Conservation (phyloP, 495 filamentous ascomycete genomes). For the Rhizodiscina lignyota region DNA sequence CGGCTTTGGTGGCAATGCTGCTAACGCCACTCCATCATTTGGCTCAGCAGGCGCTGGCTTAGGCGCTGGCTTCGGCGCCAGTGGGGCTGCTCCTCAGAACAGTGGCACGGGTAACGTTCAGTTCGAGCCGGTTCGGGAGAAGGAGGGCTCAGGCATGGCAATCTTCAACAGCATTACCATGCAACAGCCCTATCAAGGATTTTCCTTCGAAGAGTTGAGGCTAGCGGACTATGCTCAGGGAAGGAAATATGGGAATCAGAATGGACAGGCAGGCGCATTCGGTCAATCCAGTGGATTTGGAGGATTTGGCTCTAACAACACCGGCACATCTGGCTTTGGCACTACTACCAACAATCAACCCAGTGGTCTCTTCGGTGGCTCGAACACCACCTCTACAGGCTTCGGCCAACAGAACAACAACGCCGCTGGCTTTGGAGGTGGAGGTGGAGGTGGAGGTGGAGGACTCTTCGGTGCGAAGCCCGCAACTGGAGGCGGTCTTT, state of each 20-base stretch:
- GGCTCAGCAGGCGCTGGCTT: constrained; percentile 25
- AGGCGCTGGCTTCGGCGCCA: constrained; percentile 16
- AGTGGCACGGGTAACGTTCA: constrained; percentile 57
- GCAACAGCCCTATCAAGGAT: constrained; percentile 72
- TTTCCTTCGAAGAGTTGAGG: constrained; percentile 78
- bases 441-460: constrained; percentile 21
- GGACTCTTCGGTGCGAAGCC: constrained; percentile 27
- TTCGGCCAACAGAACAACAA: constrained; percentile 19
- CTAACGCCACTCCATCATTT: constrained; percentile 24
- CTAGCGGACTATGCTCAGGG: constrained; percentile 81
- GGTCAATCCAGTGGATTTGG: constrained; percentile 49
- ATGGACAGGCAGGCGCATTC: constrained; percentile 71
- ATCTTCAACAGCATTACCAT: constrained; percentile 81
- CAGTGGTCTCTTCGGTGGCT: constrained; percentile 33
- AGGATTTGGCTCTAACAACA: constrained; percentile 27
- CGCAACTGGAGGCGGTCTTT: constrained; percentile 3
- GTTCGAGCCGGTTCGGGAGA: constrained; percentile 66
- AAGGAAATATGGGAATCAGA: constrained; percentile 60
- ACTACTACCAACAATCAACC: constrained; percentile 17
- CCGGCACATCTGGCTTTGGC: constrained; percentile 20
- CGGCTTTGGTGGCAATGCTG: constrained; percentile 7
- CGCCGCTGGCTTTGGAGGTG: constrained; percentile 23
- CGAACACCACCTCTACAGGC: constrained; percentile 20
- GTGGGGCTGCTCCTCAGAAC: constrained; percentile 19
- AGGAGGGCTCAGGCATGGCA: constrained; percentile 53